Evolutionary conservation across 1,139 yeast species (phyloP).

Genomic region (Wickerhamomyces sp.): DNA sequence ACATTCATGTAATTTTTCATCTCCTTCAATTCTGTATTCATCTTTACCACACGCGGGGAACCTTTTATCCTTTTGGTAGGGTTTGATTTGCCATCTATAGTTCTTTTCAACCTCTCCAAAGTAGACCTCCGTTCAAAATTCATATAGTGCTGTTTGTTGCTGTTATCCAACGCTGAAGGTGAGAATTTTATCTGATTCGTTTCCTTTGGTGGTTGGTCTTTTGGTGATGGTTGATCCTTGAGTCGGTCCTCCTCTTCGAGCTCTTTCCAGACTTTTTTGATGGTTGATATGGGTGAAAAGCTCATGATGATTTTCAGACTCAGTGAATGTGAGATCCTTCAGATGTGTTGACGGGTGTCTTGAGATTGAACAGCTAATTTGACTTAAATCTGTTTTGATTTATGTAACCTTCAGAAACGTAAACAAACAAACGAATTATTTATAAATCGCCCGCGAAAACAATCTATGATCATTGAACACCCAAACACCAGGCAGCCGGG

Average conservation of each 20-base stretch:
- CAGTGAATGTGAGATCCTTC: background rate
- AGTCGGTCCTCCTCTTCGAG: constrained; percentile 14
- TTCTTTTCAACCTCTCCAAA: constrained; percentile 3
- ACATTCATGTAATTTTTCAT: constrained; percentile 22
- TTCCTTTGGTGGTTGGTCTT: background rate
- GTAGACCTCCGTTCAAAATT: too few species aligned
- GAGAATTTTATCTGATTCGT: constrained; percentile 6
- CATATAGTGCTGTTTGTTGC: too few species aligned
- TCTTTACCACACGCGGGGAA: background rate
- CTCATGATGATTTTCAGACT: background rate
- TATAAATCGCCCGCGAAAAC: background rate
- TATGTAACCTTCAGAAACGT: background rate
- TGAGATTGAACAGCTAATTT: too few species aligned
- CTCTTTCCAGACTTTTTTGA: constrained; percentile 21
- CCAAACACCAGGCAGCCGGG: too few species aligned
- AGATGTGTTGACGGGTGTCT: too few species aligned
- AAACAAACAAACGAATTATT: background rate
- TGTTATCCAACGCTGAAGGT: constrained; percentile 5
- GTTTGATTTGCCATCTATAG: constrained; percentile 15
- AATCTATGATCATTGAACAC: too few species aligned
- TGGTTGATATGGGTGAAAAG: constrained; percentile 5
- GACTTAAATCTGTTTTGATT: too few species aligned
- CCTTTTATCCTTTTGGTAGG: too few species aligned
- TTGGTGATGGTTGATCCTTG: background rate
- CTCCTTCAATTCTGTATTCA: constrained; percentile 11